phyloP scores from a whole-genome alignment of 768 basidiomycete species.

The Leucosporidium yakuticum region DNA sequence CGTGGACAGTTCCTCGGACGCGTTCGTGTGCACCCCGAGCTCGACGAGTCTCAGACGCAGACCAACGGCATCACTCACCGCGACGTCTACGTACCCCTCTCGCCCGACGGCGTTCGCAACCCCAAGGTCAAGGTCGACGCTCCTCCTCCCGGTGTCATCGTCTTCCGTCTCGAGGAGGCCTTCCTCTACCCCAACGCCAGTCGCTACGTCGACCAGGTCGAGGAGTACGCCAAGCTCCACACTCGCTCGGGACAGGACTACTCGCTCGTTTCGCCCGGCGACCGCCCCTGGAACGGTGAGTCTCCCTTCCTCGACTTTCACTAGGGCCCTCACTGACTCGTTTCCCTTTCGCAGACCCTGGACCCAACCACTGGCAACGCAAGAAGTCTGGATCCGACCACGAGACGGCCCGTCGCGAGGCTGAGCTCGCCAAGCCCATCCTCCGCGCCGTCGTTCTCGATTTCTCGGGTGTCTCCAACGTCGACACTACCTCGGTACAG shows the following conservation, averaged over 20 bases:
- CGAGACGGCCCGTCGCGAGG: neutral
- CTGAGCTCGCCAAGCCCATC: conserved; percentile 46
- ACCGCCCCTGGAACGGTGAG: conserved; percentile 85
- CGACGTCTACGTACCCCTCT: conserved; percentile 78
- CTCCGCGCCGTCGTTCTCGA: conserved; percentile 86
- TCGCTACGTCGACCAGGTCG: conserved; percentile 59
- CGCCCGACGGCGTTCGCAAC: conserved; percentile 54
- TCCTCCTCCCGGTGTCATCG: conserved; percentile 76
- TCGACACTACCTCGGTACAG: conserved; percentile 89
- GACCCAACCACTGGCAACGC: conserved; percentile 10
- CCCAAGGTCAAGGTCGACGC: conserved; percentile 64
- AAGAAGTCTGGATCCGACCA: neutral
- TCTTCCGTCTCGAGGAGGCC: conserved; percentile 88
- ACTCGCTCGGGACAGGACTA: conserved; percentile 58
- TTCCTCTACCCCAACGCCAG: conserved; percentile 46
- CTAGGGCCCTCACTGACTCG: neutral
- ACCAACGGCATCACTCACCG: conserved; percentile 46
- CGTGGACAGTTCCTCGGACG: conserved; percentile 86
- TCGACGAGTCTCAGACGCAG: neutral
- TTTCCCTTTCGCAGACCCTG: conserved; percentile 7
- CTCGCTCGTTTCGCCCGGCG: conserved; percentile 49
- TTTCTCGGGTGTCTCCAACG: conserved; percentile 73
- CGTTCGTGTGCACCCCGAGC: conserved; percentile 53
- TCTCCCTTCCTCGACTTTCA: neutral
- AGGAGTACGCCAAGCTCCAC: conserved; percentile 71